phyloP scores from a whole-genome alignment of 2,329 filamentous ascomycete species.

The Cladosporium sp. region DNA sequence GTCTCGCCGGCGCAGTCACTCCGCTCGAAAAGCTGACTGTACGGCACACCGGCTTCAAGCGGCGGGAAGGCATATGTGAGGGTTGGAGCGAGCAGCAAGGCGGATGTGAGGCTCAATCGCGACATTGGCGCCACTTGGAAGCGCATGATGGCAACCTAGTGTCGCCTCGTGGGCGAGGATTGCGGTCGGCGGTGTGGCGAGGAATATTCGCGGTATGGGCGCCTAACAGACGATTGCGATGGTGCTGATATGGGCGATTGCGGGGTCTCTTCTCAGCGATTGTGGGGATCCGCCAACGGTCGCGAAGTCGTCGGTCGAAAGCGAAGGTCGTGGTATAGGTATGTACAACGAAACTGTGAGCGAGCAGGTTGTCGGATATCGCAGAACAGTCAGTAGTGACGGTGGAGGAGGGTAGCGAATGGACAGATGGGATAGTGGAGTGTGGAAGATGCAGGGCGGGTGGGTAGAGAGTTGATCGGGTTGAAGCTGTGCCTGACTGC shows the following conservation, averaged over 20 bases:
- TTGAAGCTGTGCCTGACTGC: too few relatives aligned
- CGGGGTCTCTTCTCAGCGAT: too few relatives aligned
- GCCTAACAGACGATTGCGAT: not conserved
- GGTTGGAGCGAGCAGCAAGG: constrained; percentile 26
- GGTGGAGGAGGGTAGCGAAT: not conserved
- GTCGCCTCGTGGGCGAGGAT: constrained; percentile 22
- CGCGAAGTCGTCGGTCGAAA: not conserved
- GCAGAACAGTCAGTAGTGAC: not conserved
- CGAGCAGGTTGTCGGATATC: not conserved
- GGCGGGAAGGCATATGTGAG: constrained; percentile 25
- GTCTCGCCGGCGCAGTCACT: constrained; percentile 41
- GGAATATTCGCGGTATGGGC: constrained; percentile 2
- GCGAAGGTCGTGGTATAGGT: constrained; percentile 1
- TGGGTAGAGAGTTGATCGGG: not conserved
- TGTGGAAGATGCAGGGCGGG: not conserved
- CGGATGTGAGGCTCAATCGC: constrained; percentile 26
- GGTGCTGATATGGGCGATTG: too few relatives aligned
- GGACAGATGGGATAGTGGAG: not conserved
- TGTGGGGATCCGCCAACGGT: not conserved
- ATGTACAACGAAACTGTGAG: not conserved
- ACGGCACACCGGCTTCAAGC: constrained; percentile 28
- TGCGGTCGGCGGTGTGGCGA: constrained; percentile 15
- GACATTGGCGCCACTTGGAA: constrained; percentile 22
- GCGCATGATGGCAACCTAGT: constrained; percentile 21
- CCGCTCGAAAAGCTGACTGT: constrained; percentile 33